Evolutionary conservation across 2,329 filamentous ascomycete species (phyloP), one percentile per base, ranked within the genome.

Genomic region (Paraphoma sp.): DNA sequence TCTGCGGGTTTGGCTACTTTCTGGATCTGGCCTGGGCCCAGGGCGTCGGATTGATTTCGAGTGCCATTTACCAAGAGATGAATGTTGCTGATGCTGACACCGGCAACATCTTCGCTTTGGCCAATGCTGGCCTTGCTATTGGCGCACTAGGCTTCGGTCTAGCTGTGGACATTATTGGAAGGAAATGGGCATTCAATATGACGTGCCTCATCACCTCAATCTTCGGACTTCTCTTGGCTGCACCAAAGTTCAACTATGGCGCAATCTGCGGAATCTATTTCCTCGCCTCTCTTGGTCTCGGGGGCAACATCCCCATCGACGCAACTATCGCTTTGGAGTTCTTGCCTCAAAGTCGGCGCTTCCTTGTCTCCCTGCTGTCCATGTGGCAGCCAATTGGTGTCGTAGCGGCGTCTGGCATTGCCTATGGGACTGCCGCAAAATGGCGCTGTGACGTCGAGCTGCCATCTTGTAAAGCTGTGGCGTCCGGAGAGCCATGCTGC

Each of bases 311-410:
- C 3, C 68, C 68, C 1, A 69, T 70, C 38, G 68, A 70, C 44
- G 68, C 68, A 1, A 69, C 65, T 5, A 70, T 69, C 17, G 65
- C 66, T 14, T 61, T 70, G 2, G 68, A 70, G 42, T 70, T 70
- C 28, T 53, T 70, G 9, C 68, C 68, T 8, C 65, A 69, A 17
- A 70, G 65, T 9, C 68, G 68, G 10, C 63, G 68, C 23, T 69
- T 67, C 33, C 65, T 72, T 2, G 69, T 72, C 17, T 59, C 69
- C 6, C 67, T 72, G 30, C 63, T 72, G 2, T 68, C 69, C 18
- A 70, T 72, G 63, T 72, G 69, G 69, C 69, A 72, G 36, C 69
- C 69, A 2, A 63, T 72, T 31, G 69, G 69, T 43, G 69, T 72
- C 9, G 59, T 65, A 14, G 59, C 62, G 17, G 69, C 69, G 16